Base-by-base conservation (phyloP, 208 protist species). In the Borovskyia barvae region DNA sequence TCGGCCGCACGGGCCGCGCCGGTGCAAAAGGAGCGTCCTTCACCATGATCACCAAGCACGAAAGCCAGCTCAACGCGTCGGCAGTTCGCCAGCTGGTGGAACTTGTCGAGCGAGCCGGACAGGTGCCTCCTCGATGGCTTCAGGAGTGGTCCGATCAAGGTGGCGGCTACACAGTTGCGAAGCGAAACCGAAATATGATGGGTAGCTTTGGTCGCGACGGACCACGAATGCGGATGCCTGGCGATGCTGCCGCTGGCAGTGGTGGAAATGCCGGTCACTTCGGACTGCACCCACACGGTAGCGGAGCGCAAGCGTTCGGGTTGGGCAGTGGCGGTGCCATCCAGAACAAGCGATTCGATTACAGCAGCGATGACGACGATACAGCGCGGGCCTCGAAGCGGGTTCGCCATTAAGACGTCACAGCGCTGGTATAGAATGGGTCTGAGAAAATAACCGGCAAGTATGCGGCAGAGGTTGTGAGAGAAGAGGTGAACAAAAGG, bases 1-100 rank as follows among this genome's bases (percentile, higher is more conserved):
- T 99, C 64, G 98, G 92, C 54, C 87, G 92, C 46, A 97, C 92
- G 4, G 92, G 92, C 19, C 92, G 92, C 24, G 92, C 92, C 9
- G 92, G 92, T 2, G 88, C 85, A 1, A 95, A 94, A 50, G 91
- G 91, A 15, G 79, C 83, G 46, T 68, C 88, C 40, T 81, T 87
- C 64, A 97, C 88, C 28, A 76, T 97, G 50, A 82, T 97, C 67
- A 92, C 91, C 7, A 87, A 90, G 61, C 66, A 74, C 12, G 90
- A 96, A 61, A 77, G 71, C 11, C 95, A 99, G 75, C 73, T 98
- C 40, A 97, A 95, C 39, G 87, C 97, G 47, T 55, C 83, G 17
- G 72, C 70, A 15, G 70, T 93, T 20, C 58, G 52, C n/a, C 62
- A 85, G 50, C 75, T 96, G 26, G 53, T 92, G 8, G 78, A 50